Base-by-base conservation (phyloP, 176 grass and related monocot genomes). In the Avena eriantha region DNA sequence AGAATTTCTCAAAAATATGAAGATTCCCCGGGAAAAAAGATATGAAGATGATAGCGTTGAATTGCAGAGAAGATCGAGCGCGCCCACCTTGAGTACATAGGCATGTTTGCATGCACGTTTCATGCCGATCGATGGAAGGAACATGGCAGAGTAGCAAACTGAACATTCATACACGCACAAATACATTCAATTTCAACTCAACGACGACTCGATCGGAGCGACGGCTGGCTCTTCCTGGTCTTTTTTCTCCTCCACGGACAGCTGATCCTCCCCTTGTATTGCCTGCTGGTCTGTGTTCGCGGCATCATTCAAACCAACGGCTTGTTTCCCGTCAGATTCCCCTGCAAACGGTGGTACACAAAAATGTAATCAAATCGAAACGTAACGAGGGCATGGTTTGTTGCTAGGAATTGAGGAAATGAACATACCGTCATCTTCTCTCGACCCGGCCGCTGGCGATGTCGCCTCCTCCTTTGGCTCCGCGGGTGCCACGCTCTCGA, bases 311-410 rank as follows among this genome's bases (percentile, higher is more conserved):
- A 50, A 68, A 53, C 60, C 69, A 33, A 8, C 58, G 22, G 16
- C 16, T 69, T 80, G 41, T 57, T 94, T 45, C 17, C 78, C 87
- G 58, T 83, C 49, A 60, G 78, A 90, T 90, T 90, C 60, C 51
- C 73, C 93, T 94, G 76, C 39, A 59, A 77, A 84, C 39, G 21
- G 10, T 17, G 48, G 0, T 0, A 77, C 1, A 22, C 26, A 2
- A n/a, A 72, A 54, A 5, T 24, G 46, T 11, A 9, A 54, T 54
- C 49, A 34, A 35, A 77, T 76, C 24, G 9, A 54, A 70, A 53
- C 10, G 4, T 18, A 54, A 18, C 51, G 51, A 54, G 51, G 6
- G 18, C 54, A 56, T 56, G 54, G 4, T 33, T 39, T 10, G 34
- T 11, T 31, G 22, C 8, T 7, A 65, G 23, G 26, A 46, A 9